Percentiles rank a stretch among this genome's conserved stretches.
These are phyloP conservation scores for Pyronema omphalodes DNA, from an alignment of 495 filamentous ascomycete species.

Conservation along the genomic window DNA sequence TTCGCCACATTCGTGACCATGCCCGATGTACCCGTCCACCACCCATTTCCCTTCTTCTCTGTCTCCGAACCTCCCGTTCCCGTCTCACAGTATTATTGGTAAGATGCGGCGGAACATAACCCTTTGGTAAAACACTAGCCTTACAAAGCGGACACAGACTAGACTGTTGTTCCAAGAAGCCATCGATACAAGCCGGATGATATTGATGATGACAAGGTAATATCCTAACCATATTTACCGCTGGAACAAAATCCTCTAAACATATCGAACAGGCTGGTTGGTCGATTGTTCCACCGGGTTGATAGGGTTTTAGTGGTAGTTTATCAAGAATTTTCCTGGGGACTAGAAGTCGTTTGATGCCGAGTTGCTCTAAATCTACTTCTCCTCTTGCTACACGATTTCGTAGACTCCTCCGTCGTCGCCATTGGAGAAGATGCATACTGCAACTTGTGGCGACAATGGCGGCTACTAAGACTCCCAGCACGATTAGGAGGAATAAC, in stretches of 20 bases:
- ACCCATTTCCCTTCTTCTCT: conserved; percentile 19
- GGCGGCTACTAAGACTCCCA: conserved; percentile 52
- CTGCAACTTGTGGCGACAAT: conserved; percentile 43
- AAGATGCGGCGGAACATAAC: conserved; percentile 44
- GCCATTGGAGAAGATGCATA: conserved; percentile 58
- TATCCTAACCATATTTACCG: conserved; percentile 53
- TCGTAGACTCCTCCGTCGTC: conserved; percentile 43
- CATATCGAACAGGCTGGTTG: conserved; percentile 75
- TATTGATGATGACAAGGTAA: conserved; percentile 81
- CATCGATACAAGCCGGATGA: conserved; percentile 75
- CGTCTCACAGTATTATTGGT: conserved; percentile 72
- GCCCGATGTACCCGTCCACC: background rate
- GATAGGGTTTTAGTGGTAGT: conserved; percentile 58
- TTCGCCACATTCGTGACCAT: too few relatives aligned
- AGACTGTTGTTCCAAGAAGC: conserved; percentile 49
- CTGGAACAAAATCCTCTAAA: conserved; percentile 56
- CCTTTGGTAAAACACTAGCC: conserved; percentile 44
- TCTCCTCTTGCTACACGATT: conserved; percentile 54
- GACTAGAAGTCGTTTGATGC: conserved; percentile 56
- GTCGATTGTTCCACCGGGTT: conserved; percentile 8
- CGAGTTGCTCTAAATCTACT: conserved; percentile 61
- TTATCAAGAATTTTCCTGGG: conserved; percentile 46
- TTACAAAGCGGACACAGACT: conserved; percentile 83
- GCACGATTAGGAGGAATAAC: conserved; percentile 63
- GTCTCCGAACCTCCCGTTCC: conserved; percentile 38